Evolutionary conservation across 2,329 filamentous ascomycete species (phyloP), one percentile per base, ranked within the genome.

Genomic region (Colletotrichum spinosum): DNA sequence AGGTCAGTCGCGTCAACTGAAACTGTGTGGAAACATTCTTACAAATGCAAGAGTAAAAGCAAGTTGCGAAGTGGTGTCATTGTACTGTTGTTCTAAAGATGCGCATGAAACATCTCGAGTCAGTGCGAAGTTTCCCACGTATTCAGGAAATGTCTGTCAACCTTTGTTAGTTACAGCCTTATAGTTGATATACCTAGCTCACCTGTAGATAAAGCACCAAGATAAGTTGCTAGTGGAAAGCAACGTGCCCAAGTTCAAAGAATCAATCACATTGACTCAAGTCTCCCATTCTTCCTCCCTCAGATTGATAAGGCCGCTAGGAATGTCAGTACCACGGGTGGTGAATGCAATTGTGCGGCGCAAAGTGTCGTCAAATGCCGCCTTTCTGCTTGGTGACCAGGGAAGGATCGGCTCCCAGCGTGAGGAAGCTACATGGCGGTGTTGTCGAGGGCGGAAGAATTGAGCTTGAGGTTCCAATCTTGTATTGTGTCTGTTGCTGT

Each of bases 381-480:
- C 48, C 38, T 63, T 63, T 4, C 15, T 17, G 17, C 13, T 41
- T 2, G 55, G 49, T 33, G 60, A 59, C 60, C 60, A 63, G 13
- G 55, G 48, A 11, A n/a, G 4, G 9, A 63, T 34, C 5, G 60
- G 55, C 5, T 48, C 42, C 60, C 60, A 63, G 4, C 60, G 41
- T 8, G 35, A 38, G 2, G 13, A n/a, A n/a, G 6, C 15, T 13
- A 13, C 13, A 8, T 6, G 41, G 11, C 4, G 41, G 10, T 13
- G 44, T 46, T 8, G 13, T n/a, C 44, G 44, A 10, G 4, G 11
- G 15, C 6, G 41, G 41, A 15, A 8, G 8, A 8, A 8, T 6
- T 2, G 3, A 13, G 10, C 10, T 6, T 12, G 6, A 13, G 12
- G 41, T 8, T 25, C 25, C 25, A 5, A 25, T 25, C 25, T 13